These are phyloP conservation scores for Brassica incana DNA, from an alignment of 345 rosid genomes.

Conservation along the genomic window DNA sequence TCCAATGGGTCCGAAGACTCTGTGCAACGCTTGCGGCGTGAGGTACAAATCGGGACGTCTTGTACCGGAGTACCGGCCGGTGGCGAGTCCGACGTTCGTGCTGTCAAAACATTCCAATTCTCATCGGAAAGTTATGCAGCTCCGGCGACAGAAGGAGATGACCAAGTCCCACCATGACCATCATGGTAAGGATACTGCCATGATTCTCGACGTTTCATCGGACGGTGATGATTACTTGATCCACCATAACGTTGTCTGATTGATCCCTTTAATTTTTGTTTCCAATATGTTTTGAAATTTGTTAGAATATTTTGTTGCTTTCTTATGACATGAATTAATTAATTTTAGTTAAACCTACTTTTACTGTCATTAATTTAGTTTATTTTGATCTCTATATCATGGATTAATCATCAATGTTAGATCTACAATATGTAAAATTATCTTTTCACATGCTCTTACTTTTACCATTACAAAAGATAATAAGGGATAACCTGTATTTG, in stretches of 20 bases:
- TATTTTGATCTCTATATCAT: not conserved
- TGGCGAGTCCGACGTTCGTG: conserved; percentile 39
- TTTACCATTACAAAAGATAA: not conserved
- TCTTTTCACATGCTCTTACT: not conserved
- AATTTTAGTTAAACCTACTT: not conserved
- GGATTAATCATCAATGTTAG: not conserved
- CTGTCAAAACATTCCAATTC: conserved; percentile 36
- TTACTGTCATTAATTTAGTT: conserved; percentile 4
- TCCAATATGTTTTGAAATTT: conserved; percentile 24
- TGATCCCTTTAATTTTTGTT: conserved; percentile 13
- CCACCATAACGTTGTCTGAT: conserved; percentile 73
- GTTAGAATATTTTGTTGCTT: not conserved
- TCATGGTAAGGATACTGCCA: conserved; percentile 39
- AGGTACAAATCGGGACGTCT: conserved; percentile 42
- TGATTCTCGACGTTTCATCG: conserved; percentile 63
- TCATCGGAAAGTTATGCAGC: conserved; percentile 43
- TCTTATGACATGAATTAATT: conserved; percentile 6
- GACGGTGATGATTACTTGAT: conserved; percentile 82
- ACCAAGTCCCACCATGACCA: conserved; percentile 50
- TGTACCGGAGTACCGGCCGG: conserved; percentile 41
- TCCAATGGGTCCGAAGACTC: conserved; percentile 44
- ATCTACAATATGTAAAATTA: not conserved
- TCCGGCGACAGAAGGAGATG: conserved; percentile 43
- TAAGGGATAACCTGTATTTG: not conserved
- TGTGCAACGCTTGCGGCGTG: conserved; percentile 80